Conservation (phyloP, 345 rosid genomes). For the Brassica incana region DNA sequence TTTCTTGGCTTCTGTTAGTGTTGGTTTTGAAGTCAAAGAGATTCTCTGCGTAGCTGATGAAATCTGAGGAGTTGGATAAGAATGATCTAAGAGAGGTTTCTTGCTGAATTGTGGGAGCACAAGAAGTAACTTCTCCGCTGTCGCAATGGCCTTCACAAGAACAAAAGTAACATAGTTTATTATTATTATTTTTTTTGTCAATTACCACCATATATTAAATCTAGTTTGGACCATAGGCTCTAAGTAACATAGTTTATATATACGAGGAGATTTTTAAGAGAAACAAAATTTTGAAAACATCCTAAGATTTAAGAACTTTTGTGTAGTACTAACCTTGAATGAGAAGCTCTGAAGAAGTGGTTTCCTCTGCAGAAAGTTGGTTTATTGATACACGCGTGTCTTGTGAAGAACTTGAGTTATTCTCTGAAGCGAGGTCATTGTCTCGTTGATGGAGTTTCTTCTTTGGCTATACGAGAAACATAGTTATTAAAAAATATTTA, state of each 20-base stretch:
- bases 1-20: slow-evolving; percentile 16
- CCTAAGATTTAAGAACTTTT: background rate
- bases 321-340: slow-evolving; percentile 52
- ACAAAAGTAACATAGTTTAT: background rate
- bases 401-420: slow-evolving; percentile 21
- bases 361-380: slow-evolving; percentile 35
- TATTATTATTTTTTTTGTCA: too few species aligned
- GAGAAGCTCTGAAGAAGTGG: slow-evolving; percentile 38
- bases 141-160: slow-evolving; percentile 42
- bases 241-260: background rate
- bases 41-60: slow-evolving; percentile 52
- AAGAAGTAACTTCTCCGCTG: slow-evolving; percentile 38
- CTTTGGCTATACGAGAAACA: slow-evolving; percentile 45
- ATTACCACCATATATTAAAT: too few species aligned
- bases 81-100: slow-evolving; percentile 41
- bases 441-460: slow-evolving; percentile 43
- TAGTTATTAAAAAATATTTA: background rate
- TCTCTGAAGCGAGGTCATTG: slow-evolving; percentile 27
- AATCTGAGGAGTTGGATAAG: slow-evolving; percentile 47
- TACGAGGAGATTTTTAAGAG: background rate
- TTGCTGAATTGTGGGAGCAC: slow-evolving; percentile 18
- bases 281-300: background rate
- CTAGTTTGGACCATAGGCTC: too few species aligned
- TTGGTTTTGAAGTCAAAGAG: slow-evolving; percentile 47
- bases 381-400: slow-evolving; percentile 20